phyloP scores from a whole-genome alignment of 1,284 basidiomycete genomes.

The Trametes hirsuta region DNA sequence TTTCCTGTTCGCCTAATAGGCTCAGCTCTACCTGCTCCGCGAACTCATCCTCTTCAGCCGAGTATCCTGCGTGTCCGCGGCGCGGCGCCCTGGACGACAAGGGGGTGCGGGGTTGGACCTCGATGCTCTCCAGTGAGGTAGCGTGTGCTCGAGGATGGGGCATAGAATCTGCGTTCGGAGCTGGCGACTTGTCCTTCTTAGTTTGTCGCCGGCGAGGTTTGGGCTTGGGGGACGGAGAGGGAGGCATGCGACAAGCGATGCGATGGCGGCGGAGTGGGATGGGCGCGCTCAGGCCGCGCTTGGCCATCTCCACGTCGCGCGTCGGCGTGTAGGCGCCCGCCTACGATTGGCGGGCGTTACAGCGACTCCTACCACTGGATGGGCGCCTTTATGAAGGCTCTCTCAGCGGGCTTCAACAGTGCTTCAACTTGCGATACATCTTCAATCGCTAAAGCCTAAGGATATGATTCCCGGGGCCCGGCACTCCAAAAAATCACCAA shows the following conservation, averaged over 20 bases:
- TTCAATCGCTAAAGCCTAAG: too few relatives aligned
- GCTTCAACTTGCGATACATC: too few relatives aligned
- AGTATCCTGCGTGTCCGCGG: constrained; percentile 38
- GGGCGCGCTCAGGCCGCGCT: background rate
- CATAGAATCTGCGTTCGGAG: constrained; percentile 15
- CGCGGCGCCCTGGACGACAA: constrained; percentile 44
- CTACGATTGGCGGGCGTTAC: background rate
- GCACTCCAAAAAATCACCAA: too few relatives aligned
- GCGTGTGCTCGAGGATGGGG: constrained; percentile 24
- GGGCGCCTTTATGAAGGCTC: too few relatives aligned
- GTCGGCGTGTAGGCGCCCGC: constrained; percentile 5
- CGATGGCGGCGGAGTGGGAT: background rate
- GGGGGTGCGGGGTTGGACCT: constrained; percentile 66
- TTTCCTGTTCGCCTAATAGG: constrained; percentile 63
- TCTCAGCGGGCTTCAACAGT: too few relatives aligned
- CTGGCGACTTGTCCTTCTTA: constrained; percentile 12
- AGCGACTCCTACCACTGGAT: too few relatives aligned
- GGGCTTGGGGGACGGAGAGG: constrained; percentile 11
- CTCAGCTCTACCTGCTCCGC: constrained; percentile 65
- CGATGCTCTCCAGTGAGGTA: constrained; percentile 66
- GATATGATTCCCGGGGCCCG: too few relatives aligned
- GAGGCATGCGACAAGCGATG: constrained; percentile 21
- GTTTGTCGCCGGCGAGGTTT: constrained; percentile 23
- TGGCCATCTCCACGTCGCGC: constrained; percentile 14
- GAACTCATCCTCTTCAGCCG: constrained; percentile 35